Base-by-base conservation (phyloP, 1,139 yeast genomes). In the Komagataea norvegica region DNA sequence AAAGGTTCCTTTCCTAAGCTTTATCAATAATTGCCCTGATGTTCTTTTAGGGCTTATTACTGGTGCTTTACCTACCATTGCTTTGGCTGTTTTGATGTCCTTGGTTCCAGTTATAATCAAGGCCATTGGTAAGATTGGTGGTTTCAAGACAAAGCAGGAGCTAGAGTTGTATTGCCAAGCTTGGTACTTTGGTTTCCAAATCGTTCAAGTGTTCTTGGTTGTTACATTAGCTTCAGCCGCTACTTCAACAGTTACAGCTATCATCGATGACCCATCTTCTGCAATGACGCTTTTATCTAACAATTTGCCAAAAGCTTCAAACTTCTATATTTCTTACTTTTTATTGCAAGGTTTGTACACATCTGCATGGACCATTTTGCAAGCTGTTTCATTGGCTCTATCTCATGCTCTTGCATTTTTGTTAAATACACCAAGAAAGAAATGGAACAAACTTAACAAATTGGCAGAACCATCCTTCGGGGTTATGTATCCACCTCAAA, bases 161-260 rank as follows among this genome's bases (percentile, higher is more conserved):
- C 75, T 85, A 41, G 95, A 89, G 55, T 68, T 72, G 43, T 85
- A 75, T 61, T 86, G 94, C 48, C 97, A 91, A 61, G 71, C 80
- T 19, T 82, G 95, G 72, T 91, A 68, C 61, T 91, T 74, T 64
- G 94, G 88, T 3, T 89, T 89, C 74, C 91, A 84, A 62, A 89
- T 87, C 37, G 78, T 89, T 32, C 88, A 89, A 58, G 86, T 73
- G 6, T 89, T 89, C 62, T 61, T 89, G 45, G 88, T 88, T 37
- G 73, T 86, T 37, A 86, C 96, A 1, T 60, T 86, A 42, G 70
- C 95, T 16, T 85, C 95, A 10, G 77, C 96, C 33, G 85, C 94
- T 11, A 68, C 94, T 10, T 70, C 91, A 3, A 79, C 81, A 4
- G 75, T 77, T 7, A 62, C 70, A 11, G 73, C 77, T 42, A 75